Conservation (phyloP, 2,329 filamentous ascomycete genomes). For the Colletotrichum musae region DNA sequence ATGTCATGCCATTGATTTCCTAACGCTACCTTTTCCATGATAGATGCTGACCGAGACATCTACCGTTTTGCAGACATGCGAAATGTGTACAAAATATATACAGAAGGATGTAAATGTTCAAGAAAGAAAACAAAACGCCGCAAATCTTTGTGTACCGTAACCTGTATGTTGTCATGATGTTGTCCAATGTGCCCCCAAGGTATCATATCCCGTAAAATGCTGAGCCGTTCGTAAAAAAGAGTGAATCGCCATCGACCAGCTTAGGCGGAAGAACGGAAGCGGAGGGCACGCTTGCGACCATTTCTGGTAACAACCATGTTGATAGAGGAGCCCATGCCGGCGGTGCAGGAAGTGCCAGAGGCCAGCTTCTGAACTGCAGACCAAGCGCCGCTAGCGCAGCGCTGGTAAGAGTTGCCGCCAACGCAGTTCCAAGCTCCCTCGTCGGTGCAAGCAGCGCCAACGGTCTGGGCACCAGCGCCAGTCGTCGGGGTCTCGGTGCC, state of each 20-base stretch:
- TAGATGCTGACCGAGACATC: no score
- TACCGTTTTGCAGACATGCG: no score
- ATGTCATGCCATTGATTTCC: no score
- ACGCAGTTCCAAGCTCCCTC: constrained; percentile 71
- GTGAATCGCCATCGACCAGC: constrained; percentile 35
- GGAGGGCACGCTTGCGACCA: constrained; percentile 47
- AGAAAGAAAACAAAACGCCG: constrained; percentile 28
- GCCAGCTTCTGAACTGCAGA: constrained; percentile 59
- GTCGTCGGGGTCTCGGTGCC: constrained; percentile 38
- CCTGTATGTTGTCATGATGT: constrained; percentile 25
- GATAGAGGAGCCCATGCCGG: constrained; percentile 58
- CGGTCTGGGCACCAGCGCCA: constrained; percentile 51
- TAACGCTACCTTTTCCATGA: no score
- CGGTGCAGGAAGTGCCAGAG: constrained; percentile 60
- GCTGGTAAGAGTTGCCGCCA: constrained; percentile 65
- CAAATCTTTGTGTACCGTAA: constrained; percentile 5
- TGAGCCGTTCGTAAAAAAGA: constrained; percentile 26
- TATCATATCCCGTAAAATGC: constrained; percentile 40
- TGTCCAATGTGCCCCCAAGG: constrained; percentile 22
- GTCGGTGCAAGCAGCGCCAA: constrained; percentile 60
- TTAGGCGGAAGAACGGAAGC: constrained; percentile 41
- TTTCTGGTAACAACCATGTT: constrained; percentile 50
- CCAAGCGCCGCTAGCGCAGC: constrained; percentile 68
- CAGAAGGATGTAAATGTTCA: constrained; percentile 30
- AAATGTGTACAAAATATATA: constrained; percentile 38